Percentiles rank a stretch among this genome's conserved stretches.
Conservation (phyloP, 768 basidiomycete species). For the Leccinellum luteum region DNA sequence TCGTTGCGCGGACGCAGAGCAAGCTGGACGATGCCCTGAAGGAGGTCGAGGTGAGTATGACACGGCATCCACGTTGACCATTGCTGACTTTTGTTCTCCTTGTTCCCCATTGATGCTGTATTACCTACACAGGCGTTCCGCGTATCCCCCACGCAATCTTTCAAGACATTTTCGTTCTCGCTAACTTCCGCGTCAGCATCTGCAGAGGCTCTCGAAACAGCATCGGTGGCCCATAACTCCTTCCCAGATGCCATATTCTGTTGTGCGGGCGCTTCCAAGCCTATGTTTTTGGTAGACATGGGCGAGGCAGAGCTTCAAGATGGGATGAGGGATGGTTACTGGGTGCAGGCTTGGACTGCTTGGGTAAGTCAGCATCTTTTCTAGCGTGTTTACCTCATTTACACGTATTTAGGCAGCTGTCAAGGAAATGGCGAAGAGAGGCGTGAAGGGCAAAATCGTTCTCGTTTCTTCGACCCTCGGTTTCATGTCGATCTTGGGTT, state of each 20-base stretch:
- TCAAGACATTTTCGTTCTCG: constrained; percentile 66
- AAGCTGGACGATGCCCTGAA: constrained; percentile 59
- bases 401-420: constrained; percentile 52
- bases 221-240: constrained; percentile 51
- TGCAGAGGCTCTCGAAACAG: constrained; percentile 58
- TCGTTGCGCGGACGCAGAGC: constrained; percentile 73
- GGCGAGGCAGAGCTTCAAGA: constrained; percentile 51
- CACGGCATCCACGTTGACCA: background rate
- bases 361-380: constrained; percentile 27
- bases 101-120: background rate
- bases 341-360: constrained; percentile 50
- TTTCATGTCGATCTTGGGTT: constrained; percentile 76
- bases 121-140: constrained; percentile 44
- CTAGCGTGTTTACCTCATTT: background rate
- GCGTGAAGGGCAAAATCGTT: constrained; percentile 64
- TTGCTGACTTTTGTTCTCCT: background rate
- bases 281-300: constrained; percentile 75
- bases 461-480: constrained; percentile 75
- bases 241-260: constrained; percentile 76
- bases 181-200: constrained; percentile 54
- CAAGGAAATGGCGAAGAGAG: constrained; percentile 59
- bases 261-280: constrained; percentile 73
- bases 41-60: constrained; percentile 57
- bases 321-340: constrained; percentile 35
- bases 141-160: constrained; percentile 52